A percentile compares a stretch with the other conserved stretches of the same genome.
These are phyloP conservation scores for Forsythia viridissima DNA, from an alignment of 257 asterid genomes.

Conservation along the genomic window DNA sequence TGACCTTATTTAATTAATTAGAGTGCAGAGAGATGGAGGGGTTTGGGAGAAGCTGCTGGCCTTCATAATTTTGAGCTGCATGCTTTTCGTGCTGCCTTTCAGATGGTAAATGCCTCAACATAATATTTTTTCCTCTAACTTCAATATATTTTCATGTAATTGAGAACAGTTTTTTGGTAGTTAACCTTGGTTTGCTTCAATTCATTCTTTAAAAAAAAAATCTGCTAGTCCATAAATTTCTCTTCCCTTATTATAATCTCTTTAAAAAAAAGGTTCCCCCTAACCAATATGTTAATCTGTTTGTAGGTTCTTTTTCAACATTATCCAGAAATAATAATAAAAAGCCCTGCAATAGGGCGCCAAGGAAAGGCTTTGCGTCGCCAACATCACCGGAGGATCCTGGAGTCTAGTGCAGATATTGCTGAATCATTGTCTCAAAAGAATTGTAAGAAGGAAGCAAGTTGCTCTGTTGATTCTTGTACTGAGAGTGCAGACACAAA, in stretches of 20 bases:
- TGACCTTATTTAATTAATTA: slow-evolving; percentile 31
- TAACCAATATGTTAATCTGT: slow-evolving; percentile 26
- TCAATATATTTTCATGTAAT: not conserved
- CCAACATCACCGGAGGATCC: slow-evolving; percentile 63
- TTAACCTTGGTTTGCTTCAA: slow-evolving; percentile 10
- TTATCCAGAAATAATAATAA: slow-evolving; percentile 55
- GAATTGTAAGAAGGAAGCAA: slow-evolving; percentile 23
- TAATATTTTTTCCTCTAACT: not conserved
- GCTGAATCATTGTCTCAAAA: slow-evolving; percentile 30
- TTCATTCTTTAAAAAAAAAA: slow-evolving; percentile 6
- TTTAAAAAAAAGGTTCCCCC: slow-evolving; percentile 3
- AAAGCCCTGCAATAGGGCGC: slow-evolving; percentile 77
- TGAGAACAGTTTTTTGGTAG: slow-evolving; percentile 9
- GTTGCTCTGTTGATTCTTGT: slow-evolving; percentile 13
- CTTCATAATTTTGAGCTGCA: slow-evolving; percentile 86
- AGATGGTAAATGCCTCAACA: slow-evolving; percentile 52
- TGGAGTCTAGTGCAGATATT: slow-evolving; percentile 47
- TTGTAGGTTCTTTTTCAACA: slow-evolving; percentile 69
- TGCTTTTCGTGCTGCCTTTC: slow-evolving; percentile 90
- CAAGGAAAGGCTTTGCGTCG: slow-evolving; percentile 97
- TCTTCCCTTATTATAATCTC: not conserved
- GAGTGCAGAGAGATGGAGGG: slow-evolving; percentile 93
- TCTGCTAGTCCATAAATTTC: slow-evolving; percentile 5
- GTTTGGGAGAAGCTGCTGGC: slow-evolving; percentile 64
- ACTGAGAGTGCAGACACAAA: slow-evolving; percentile 17